These are phyloP conservation scores for Russula sp. DNA, from an alignment of 768 basidiomycete species.

Conservation along the genomic window DNA sequence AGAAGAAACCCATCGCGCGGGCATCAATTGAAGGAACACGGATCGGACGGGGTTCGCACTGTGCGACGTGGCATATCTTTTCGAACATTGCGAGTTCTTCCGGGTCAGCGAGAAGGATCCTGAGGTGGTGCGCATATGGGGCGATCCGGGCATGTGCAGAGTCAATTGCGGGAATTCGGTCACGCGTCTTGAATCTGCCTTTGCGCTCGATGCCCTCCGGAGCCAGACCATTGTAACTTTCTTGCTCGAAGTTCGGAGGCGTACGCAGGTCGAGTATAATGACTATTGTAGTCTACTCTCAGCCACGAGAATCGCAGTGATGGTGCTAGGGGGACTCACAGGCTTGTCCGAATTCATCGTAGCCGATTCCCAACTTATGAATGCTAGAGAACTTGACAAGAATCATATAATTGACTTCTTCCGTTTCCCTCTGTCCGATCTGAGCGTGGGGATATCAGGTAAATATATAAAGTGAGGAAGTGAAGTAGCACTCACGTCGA, in stretches of 20 bases:
- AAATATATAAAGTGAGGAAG: not conserved
- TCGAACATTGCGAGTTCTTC: constrained; percentile 52
- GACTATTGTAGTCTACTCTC: constrained; percentile 1
- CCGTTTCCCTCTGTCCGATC: constrained; percentile 24
- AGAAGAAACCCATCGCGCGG: constrained; percentile 50
- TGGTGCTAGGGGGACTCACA: constrained; percentile 5
- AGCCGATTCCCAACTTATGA: constrained; percentile 25
- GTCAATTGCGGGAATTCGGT: constrained; percentile 57
- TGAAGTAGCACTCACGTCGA: constrained; percentile 46
- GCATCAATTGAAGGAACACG: constrained; percentile 47
- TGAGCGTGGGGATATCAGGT: not conserved
- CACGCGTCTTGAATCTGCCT: constrained; percentile 45
- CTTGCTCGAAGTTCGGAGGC: constrained; percentile 61
- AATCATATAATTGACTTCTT: constrained; percentile 14
- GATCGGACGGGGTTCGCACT: constrained; percentile 37
- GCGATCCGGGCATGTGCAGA: constrained; percentile 58
- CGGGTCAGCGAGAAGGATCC: constrained; percentile 56
- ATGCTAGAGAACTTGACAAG: constrained; percentile 25
- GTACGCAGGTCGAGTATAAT: constrained; percentile 31
- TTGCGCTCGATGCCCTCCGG: constrained; percentile 42
- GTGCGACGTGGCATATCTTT: constrained; percentile 51
- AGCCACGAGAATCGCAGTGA: not conserved
- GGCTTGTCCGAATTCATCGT: constrained; percentile 11
- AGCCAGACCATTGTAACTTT: constrained; percentile 53
- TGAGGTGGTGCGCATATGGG: constrained; percentile 69